phyloP scores from a whole-genome alignment of 2,329 filamentous ascomycete species.

The Xylariaceae sp. region DNA sequence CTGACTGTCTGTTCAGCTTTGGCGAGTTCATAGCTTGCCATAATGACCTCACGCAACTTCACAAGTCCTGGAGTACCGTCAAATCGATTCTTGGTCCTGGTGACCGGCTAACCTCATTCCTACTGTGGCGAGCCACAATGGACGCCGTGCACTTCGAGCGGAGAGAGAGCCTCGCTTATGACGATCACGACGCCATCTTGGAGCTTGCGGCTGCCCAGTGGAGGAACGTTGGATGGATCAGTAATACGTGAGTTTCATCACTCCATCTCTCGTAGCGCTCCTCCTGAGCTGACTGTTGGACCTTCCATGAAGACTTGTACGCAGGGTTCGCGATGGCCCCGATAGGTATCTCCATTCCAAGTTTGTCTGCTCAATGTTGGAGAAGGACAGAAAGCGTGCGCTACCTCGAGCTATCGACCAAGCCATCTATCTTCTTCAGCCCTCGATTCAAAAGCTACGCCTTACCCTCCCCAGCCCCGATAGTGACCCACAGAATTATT shows the following conservation, averaged over 20 bases:
- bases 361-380: constrained; percentile 8
- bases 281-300: neutral
- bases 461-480: constrained; percentile 4
- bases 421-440: constrained; percentile 1
- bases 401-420: constrained; percentile 3
- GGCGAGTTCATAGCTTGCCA: constrained; percentile 5
- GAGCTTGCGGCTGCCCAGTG: constrained; percentile 1
- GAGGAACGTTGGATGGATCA: constrained; percentile 1
- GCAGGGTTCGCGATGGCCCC: constrained; percentile 1
- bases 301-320: constrained; percentile 1
- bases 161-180: neutral
- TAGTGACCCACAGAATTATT: neutral
- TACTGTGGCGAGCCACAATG: constrained; percentile 6
- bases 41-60: neutral
- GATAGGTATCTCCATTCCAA: constrained; percentile 4
- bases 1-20: constrained; percentile 6
- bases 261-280: neutral
- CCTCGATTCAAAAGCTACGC: neutral
- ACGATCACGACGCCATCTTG: constrained; percentile 7
- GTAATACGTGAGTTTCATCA: neutral
- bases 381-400: constrained; percentile 1
- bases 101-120: constrained; percentile 7
- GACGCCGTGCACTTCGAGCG: neutral
- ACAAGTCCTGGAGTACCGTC: constrained; percentile 2
- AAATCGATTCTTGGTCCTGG: neutral